These are phyloP conservation scores for Cladosporium sp. DNA, from an alignment of 2,329 filamentous ascomycete species.

Conservation along the genomic window DNA sequence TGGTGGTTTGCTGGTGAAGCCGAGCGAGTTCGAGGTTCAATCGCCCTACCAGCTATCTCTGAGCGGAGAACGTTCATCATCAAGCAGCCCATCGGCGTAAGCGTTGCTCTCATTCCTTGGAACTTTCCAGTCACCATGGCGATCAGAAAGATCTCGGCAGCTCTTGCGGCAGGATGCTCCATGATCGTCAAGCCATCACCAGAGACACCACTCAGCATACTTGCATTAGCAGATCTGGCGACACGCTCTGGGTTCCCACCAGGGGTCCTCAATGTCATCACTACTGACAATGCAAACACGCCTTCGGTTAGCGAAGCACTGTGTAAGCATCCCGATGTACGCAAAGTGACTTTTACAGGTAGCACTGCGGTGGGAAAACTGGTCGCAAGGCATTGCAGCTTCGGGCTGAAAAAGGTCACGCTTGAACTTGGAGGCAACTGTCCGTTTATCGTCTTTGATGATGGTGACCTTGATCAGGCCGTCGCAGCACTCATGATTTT, in stretches of 20 bases:
- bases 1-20: constrained; percentile 59
- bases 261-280: constrained; percentile 69
- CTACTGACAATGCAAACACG: constrained; percentile 44
- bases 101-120: constrained; percentile 66
- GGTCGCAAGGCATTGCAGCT: constrained; percentile 24
- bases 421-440: constrained; percentile 56
- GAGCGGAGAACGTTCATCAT: constrained; percentile 64
- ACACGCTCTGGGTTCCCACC: constrained; percentile 69
- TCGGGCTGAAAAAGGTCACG: constrained; percentile 55
- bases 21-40: constrained; percentile 57
- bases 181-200: constrained; percentile 53
- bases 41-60: constrained; percentile 55
- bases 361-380: constrained; percentile 62
- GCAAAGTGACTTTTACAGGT: constrained; percentile 74
- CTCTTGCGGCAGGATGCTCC: constrained; percentile 52
- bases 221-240: constrained; percentile 61
- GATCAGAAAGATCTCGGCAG: constrained; percentile 70
- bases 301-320: constrained; percentile 58
- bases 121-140: constrained; percentile 73
- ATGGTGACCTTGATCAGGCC: constrained; percentile 32
- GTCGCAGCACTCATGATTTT: constrained; percentile 53
- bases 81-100: constrained; percentile 43
- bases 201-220: constrained; percentile 50
- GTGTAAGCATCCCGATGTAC: constrained; percentile 59
- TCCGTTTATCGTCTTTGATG: constrained; percentile 47